Conservation (phyloP, 108 stramenopile species). For the Pseudonitzschia multistriata region DNA sequence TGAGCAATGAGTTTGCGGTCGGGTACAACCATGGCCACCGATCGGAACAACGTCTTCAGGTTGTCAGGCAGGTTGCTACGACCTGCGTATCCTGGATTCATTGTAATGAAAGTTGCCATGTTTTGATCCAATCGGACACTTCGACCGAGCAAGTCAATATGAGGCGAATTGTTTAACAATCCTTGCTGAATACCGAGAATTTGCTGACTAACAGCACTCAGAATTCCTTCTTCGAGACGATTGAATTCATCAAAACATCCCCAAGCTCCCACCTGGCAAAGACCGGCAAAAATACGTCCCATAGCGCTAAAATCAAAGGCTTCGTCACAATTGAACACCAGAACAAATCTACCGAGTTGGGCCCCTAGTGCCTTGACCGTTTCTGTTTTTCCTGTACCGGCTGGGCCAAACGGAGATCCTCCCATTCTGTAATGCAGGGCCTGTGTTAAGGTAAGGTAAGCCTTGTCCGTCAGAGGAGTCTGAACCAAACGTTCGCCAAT, state of each 20-base stretch:
- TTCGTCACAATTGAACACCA: constrained; percentile 97
- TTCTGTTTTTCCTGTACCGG: constrained; percentile 99
- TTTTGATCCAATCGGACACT: constrained; percentile 82
- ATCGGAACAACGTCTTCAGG: constrained; percentile 95
- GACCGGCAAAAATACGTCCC: constrained; percentile 96
- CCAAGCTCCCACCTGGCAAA: constrained; percentile 97
- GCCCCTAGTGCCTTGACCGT: constrained; percentile 96
- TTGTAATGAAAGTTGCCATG: constrained; percentile 98
- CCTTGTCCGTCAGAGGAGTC: constrained; percentile 97
- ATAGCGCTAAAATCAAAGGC: constrained; percentile 97
- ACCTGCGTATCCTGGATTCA: constrained; percentile 99
- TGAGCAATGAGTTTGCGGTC: constrained; percentile 96
- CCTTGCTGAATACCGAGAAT: constrained; percentile 95
- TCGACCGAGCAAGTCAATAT: constrained; percentile 78
- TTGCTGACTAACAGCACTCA: constrained; percentile 97
- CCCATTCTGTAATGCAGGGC: constrained; percentile 97
- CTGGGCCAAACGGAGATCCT: constrained; percentile 97
- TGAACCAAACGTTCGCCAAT: constrained; percentile 97
- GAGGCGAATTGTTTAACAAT: constrained; percentile 59
- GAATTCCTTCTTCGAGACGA: constrained; percentile 94
- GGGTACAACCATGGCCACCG: constrained; percentile 97
- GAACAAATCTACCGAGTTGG: constrained; percentile 93
- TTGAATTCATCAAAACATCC: constrained; percentile 98
- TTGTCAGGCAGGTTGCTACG: constrained; percentile 98
- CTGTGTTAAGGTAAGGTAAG: constrained; percentile 96